Percentiles rank a stretch among this genome's conserved stretches.
Conservation (phyloP, 208 protist genomes). For the Porcisia hertigi region DNA sequence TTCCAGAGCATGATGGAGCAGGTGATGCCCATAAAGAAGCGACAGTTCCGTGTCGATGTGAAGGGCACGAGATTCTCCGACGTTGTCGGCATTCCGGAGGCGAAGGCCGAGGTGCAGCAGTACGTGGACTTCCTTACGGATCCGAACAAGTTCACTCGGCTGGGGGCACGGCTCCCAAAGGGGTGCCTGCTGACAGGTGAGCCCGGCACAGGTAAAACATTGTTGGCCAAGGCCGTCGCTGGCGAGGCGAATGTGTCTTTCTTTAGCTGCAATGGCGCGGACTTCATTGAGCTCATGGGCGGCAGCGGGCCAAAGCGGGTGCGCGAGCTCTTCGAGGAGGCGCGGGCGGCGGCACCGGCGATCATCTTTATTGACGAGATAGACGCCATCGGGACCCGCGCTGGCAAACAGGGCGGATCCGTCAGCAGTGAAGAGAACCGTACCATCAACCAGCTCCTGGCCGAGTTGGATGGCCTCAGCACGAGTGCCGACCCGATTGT, state of each 20-base stretch:
- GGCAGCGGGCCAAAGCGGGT: slow-evolving; percentile 95
- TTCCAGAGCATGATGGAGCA: slow-evolving; percentile 84
- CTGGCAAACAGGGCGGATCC: slow-evolving; percentile 71
- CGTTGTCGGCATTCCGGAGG: slow-evolving; percentile 97
- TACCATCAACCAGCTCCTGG: slow-evolving; percentile 97
- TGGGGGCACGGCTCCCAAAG: slow-evolving; percentile 96
- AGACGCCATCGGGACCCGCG: slow-evolving; percentile 94
- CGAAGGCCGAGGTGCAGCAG: slow-evolving; percentile 96
- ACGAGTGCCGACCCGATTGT: slow-evolving; percentile 90
- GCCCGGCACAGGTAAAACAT: slow-evolving; percentile 97
- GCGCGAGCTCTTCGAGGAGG: slow-evolving; percentile 96
- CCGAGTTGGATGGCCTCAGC: slow-evolving; percentile 95
- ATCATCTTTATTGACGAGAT: slow-evolving; percentile 99
- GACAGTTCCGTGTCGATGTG: slow-evolving; percentile 86
- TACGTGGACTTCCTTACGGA: slow-evolving; percentile 97
- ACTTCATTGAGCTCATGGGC: slow-evolving; percentile 98
- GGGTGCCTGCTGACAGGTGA: slow-evolving; percentile 96
- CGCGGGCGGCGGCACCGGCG: slow-evolving; percentile 91
- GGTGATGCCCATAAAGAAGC: slow-evolving; percentile 90
- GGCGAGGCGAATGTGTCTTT: slow-evolving; percentile 95
- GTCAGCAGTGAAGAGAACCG: slow-evolving; percentile 92
- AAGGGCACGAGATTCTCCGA: slow-evolving; percentile 90
- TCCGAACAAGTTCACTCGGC: slow-evolving; percentile 94
- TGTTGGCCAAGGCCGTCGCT: slow-evolving; percentile 97
- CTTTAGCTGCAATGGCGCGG: slow-evolving; percentile 95